Conservation (phyloP, 805 yeast species). For the Tetrapisispora namnaoensis region DNA sequence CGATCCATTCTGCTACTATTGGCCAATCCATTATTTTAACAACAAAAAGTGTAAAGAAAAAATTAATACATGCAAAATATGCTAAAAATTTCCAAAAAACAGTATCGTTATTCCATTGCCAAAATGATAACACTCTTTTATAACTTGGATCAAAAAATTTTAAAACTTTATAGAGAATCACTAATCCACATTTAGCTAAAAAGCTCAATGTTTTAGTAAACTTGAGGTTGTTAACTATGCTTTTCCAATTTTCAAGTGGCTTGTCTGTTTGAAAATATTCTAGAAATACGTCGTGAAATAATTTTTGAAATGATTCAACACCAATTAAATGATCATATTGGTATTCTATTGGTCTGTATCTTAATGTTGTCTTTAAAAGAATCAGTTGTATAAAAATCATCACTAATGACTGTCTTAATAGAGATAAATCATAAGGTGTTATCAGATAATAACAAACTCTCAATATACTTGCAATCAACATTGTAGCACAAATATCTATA, state of each 20-base stretch:
- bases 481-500: constrained; percentile 86
- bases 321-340: constrained; percentile 31
- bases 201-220: constrained; percentile 17
- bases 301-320: constrained; percentile 24
- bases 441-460: constrained; percentile 70
- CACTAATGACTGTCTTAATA: constrained; percentile 69
- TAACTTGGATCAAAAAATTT: constrained; percentile 64
- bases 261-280: constrained; percentile 18
- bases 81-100: constrained; percentile 56
- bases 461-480: constrained; percentile 67
- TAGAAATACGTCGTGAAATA: constrained; percentile 27
- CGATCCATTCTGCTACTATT: constrained; percentile 46
- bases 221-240: constrained; percentile 14
- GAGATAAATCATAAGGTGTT: constrained; percentile 70
- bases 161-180: constrained; percentile 33
- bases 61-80: constrained; percentile 35
- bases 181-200: constrained; percentile 18
- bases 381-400: constrained; percentile 74
- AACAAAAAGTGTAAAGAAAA: constrained; percentile 24
- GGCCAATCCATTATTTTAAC: constrained; percentile 32
- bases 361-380: constrained; percentile 52
- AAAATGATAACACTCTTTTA: constrained; percentile 54
- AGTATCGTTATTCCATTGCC: constrained; percentile 72
- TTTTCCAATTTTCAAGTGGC: constrained; percentile 24
- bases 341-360: constrained; percentile 41